Evolutionary conservation across 2,329 filamentous ascomycete genomes (phyloP).

Genomic region (Nemania diffusa): DNA sequence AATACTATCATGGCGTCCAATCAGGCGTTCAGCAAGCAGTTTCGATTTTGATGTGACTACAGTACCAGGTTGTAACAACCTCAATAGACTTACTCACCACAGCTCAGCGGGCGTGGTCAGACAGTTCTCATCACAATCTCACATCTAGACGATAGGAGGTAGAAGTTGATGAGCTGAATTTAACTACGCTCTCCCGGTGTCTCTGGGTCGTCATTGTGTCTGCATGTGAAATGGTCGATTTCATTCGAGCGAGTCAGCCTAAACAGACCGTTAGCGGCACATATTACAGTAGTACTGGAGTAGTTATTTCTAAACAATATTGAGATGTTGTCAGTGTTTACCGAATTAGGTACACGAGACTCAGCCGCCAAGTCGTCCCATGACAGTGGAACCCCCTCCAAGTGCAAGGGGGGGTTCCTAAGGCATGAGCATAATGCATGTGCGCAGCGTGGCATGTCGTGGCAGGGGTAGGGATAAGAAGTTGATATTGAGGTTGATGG

Average conservation of each 20-base stretch:
- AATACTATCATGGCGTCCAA: slow-evolving; percentile 41
- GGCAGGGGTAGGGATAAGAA: not conserved
- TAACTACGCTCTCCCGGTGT: not conserved
- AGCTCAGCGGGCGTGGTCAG: slow-evolving; percentile 13
- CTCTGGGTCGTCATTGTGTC: slow-evolving; percentile 8
- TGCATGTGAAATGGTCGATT: slow-evolving; percentile 1
- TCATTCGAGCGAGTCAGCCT: slow-evolving; percentile 8
- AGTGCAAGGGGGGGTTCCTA: slow-evolving; percentile 6
- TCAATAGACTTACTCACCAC: slow-evolving; percentile 20
- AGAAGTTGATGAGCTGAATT: slow-evolving; percentile 31
- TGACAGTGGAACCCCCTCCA: slow-evolving; percentile 23
- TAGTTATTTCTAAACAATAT: slow-evolving; percentile 7
- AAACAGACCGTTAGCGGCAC: slow-evolving; percentile 2
- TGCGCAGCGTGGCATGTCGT: not conserved
- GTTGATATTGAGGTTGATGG: not conserved
- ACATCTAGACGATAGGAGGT: slow-evolving; percentile 16
- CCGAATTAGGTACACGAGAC: slow-evolving; percentile 24
- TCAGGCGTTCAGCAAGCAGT: slow-evolving; percentile 35
- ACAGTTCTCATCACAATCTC: slow-evolving; percentile 25
- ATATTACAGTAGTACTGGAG: slow-evolving; percentile 9
- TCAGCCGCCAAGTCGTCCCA: slow-evolving; percentile 36
- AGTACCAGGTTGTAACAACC: slow-evolving; percentile 6
- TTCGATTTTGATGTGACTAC: slow-evolving; percentile 26
- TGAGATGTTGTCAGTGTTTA: slow-evolving; percentile 19
- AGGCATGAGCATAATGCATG: slow-evolving; percentile 1